These are phyloP conservation scores for Aspergillus pseudoglaucus DNA, from an alignment of 2,329 filamentous ascomycete species.

Conservation along the genomic window DNA sequence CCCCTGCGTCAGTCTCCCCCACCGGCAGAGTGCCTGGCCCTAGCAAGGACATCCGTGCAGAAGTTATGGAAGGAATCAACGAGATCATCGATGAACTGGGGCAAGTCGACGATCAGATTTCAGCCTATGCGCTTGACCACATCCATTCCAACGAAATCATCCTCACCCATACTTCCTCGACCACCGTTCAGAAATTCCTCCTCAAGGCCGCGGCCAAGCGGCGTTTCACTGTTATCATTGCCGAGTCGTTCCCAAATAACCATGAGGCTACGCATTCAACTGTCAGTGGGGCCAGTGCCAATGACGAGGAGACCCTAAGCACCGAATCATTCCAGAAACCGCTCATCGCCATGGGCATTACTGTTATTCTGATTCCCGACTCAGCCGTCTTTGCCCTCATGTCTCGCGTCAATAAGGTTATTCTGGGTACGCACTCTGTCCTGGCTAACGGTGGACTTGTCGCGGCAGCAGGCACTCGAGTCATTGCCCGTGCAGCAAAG, in stretches of 20 bases:
- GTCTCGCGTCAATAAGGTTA: constrained; percentile 91
- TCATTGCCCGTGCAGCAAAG: constrained; percentile 78
- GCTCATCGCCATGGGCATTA: constrained; percentile 68
- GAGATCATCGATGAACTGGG: constrained; percentile 95
- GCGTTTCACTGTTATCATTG: constrained; percentile 85
- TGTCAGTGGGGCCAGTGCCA: constrained; percentile 49
- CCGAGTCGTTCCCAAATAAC: constrained; percentile 65
- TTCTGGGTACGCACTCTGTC: constrained; percentile 80
- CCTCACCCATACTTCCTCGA: constrained; percentile 78
- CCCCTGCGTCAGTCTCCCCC: constrained; percentile 29
- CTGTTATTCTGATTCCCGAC: constrained; percentile 77
- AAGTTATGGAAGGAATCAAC: constrained; percentile 87
- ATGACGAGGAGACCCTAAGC: constrained; percentile 43
- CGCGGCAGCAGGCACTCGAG: constrained; percentile 73
- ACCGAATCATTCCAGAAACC: constrained; percentile 64
- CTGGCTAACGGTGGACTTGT: constrained; percentile 83
- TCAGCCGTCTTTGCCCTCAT: constrained; percentile 87
- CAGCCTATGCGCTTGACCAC: constrained; percentile 78
- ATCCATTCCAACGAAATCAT: constrained; percentile 92
- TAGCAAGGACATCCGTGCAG: constrained; percentile 68
- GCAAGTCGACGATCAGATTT: constrained; percentile 89
- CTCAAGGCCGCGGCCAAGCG: constrained; percentile 80
- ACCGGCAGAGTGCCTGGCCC: constrained; percentile 25
- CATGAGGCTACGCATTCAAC: constrained; percentile 57
- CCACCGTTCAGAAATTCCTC: constrained; percentile 83